Evolutionary conservation across 148 eudicot species (phyloP), one percentile per base, ranked within the genome.

Genomic region (Chenopodium berlandieri): DNA sequence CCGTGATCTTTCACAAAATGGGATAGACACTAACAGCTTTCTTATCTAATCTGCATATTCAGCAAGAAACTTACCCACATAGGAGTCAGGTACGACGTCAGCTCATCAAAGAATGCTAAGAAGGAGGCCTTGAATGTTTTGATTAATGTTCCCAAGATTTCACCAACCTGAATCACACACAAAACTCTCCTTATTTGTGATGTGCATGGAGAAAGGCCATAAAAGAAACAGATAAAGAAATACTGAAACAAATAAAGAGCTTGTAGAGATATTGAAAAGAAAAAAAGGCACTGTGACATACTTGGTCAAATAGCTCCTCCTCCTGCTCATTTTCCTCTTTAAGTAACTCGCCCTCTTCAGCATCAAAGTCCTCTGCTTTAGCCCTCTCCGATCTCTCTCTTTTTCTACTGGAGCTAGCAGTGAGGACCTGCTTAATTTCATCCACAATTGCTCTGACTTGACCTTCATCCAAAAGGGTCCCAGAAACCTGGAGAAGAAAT

Each of bases 321-420:
- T 96, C 99, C 82, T 95, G 97, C 83, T 95, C 97, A 84, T 95
- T 93, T 86, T 93, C 98, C 83, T 94, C 98, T 68, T 79, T 91
- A 20, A 94, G 92, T 84, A 96, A 71, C 84, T 94, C 98, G 48
- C 95, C 94, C 87, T 96, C 99, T 88, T 96, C 99, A 19, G 98
- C 98, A 88, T 96, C 99, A 79, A 96, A 96, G 79, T 96, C 99
- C 89, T 96, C 99, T 48, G 99, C 98, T 81, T 92, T 92, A 77
- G 95, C 90, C 84, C 99, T 94, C 84, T 96, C 97, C 2, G 91
- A 90, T 83, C 99, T 83, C 78, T 92, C 97, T 74, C 88, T 79
- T 81, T 90, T 94, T 84, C 99, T 91, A 85, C 92, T 91, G 84
- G 98, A 91, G 86, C 99, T 96, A 34, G 99, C 99, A 80, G 98